Percentiles rank a stretch among this genome's conserved stretches.
Evolutionary conservation across 352 stramenopile genomes (phyloP).

Genomic region (Phytophthora megakarya): DNA sequence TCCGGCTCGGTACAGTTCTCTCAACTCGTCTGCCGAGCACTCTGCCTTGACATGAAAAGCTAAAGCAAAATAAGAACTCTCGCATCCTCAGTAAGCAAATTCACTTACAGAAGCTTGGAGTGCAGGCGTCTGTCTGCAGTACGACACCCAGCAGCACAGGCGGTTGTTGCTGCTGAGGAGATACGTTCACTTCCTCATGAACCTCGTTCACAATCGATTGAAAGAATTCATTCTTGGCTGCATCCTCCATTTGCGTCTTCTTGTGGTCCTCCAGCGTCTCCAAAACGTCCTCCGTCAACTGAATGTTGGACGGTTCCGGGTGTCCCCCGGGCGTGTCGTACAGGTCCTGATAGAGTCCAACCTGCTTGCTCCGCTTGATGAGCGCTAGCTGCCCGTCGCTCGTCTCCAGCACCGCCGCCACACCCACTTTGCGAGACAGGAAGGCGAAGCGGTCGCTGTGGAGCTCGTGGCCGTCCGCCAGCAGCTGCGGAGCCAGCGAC

Average conservation of each 20-base stretch:
- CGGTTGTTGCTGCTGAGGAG: conserved; percentile 36
- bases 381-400: conserved; percentile 62
- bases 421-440: conserved; percentile 80
- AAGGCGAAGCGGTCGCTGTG: conserved; percentile 50
- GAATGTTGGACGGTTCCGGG: conserved; percentile 61
- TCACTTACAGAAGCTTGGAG: conserved; percentile 76
- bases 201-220: conserved; percentile 76
- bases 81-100: neutral
- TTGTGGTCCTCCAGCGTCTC: conserved; percentile 20
- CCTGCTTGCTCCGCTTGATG: conserved; percentile 63
- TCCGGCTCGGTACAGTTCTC: conserved; percentile 46
- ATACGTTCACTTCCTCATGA: conserved; percentile 81
- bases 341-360: conserved; percentile 77
- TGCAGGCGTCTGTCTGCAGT: conserved; percentile 66
- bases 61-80: conserved; percentile 25
- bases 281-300: conserved; percentile 39
- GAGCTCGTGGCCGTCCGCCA: conserved; percentile 36
- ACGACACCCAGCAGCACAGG: conserved; percentile 76
- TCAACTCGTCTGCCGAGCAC: conserved; percentile 41
- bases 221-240: conserved; percentile 58
- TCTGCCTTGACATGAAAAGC: conserved; percentile 64
- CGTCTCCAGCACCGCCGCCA: conserved; percentile 75
- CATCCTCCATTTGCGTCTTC: conserved; percentile 32
- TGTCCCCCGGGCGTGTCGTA: conserved; percentile 82
- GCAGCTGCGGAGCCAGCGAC: conserved; percentile 38